Evolutionary conservation across 768 basidiomycete species (phyloP), one percentile per base, ranked within the genome.

Genomic region (Rhodotorula kratochvilovae): DNA sequence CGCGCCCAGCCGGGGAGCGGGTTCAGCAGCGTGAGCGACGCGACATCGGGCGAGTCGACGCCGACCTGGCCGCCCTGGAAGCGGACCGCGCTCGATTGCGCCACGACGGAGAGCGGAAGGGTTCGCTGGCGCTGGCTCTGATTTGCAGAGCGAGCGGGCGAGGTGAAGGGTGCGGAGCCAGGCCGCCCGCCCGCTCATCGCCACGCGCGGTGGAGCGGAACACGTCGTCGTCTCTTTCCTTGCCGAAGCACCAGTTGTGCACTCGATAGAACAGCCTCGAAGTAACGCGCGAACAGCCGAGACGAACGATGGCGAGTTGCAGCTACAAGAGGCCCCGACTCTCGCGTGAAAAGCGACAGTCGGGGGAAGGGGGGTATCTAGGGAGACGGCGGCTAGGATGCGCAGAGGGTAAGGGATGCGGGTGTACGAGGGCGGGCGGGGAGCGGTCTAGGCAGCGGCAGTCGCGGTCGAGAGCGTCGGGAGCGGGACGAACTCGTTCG

Each of bases 1-100:
- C 81, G 72, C 1, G 76, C 61, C 33, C 69, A 75, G 13, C 77
- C 23, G 2, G 81, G 80, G 25, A 83, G 36, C 7, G 69, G 66
- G n/a, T 53, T 54, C 46, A 70, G 46, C 62, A 74, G 65, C 3
- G 43, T 42, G 2, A 66, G 27, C 6, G 39, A 51, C 15, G 29
- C 50, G 25, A 74, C 66, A 63, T 74, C 73, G 63, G 67, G 73
- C 0, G 23, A n/a, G 6, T 57, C 42, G 42, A 71, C 70, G 27
- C 33, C 33, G 19, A 71, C 68, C 0, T 1, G 2, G 1, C 73
- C 73, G 1, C 66, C n/a, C 12, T 10, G 27, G 66, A 74, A 70
- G n/a, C 45, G 36, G n/a, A 43, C 39, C n/a, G 29, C 27, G n/a
- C 51, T n/a, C 11, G 27, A 5, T 27, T 12, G 25, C 23, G 56